Conservation (phyloP, 2,329 filamentous ascomycete genomes). For the Beauveria scarabaeidicola region DNA sequence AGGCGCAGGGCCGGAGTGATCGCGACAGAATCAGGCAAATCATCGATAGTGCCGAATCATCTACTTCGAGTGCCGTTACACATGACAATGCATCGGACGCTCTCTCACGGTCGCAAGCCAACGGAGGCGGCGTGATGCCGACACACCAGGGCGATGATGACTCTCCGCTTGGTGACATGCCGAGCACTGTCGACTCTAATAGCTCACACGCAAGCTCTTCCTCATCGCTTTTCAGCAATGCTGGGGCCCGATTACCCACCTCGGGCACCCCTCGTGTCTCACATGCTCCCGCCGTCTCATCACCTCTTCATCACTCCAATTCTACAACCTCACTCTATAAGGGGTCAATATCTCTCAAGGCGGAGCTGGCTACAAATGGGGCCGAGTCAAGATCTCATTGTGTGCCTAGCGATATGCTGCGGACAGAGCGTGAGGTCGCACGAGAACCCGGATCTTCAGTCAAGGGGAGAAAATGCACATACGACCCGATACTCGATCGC, state of each 20-base stretch:
- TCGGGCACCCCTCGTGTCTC: constrained; percentile 27
- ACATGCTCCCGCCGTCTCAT: constrained; percentile 10
- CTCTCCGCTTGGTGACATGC: constrained; percentile 53
- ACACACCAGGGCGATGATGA: constrained; percentile 47
- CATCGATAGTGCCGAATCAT: constrained; percentile 17
- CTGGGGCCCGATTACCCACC: constrained; percentile 33
- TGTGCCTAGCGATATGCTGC: not conserved
- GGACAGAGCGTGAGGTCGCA: constrained; percentile 28
- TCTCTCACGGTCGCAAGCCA: constrained; percentile 3
- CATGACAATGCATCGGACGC: constrained; percentile 16
- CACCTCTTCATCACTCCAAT: constrained; percentile 28
- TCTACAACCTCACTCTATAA: not conserved
- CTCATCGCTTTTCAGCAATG: constrained; percentile 61
- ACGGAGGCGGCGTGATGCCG: constrained; percentile 23
- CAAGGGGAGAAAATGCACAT: constrained; percentile 50
- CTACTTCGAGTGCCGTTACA: constrained; percentile 17
- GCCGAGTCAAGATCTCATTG: not conserved
- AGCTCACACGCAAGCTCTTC: constrained; percentile 63
- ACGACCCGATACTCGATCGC: constrained; percentile 52
- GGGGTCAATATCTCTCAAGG: not conserved
- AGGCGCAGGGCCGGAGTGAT: constrained; percentile 31
- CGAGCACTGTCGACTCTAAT: constrained; percentile 62
- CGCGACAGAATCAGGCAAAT: constrained; percentile 23
- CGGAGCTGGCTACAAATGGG: not conserved
- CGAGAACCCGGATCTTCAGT: constrained; percentile 47